Evolutionary conservation across 2,329 filamentous ascomycete species (phyloP), one percentile per base, ranked within the genome.

Genomic region (Trichoderma sp.): DNA sequence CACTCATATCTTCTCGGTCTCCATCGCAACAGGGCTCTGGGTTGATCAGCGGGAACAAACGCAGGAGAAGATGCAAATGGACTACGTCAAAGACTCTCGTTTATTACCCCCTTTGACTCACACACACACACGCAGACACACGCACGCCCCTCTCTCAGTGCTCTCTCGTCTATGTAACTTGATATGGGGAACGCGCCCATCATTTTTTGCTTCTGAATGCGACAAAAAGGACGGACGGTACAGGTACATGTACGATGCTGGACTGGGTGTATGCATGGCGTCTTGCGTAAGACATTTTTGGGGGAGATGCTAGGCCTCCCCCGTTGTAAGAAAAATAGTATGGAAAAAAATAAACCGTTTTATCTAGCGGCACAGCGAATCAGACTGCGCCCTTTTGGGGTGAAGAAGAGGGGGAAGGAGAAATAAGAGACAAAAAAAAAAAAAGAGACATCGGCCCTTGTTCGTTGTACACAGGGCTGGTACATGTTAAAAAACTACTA

Each of bases 231-330:
- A 45, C 38, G 38, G 6, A 45, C 41, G 41, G 41, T 45, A 45
- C 7, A 45, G 3, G 41, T 41, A 56, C 50, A 56, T 56, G 50
- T 56, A 56, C 21, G 21, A 29, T 18, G 27, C 27, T 27, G 27
- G 27, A 27, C 31, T 24, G 45, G n/a, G 21, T 12, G 27, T n/a
- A 45, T 63, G 68, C 68, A 63, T 71, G 68, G 68, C 68, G 68
- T 63, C 68, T 53, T 71, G 59, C 59, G 38, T 63, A 50, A 71
- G 68, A 71, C 68, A 71, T 38, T 38, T 69, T n/a, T 41, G 6
- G 6, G 35, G 16, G 38, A 18, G 3, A 3, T 41, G 18, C 24
- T 27, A 2, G 41, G 21, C 59, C 18, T 9, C 16, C 41, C 41
- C 41, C 41, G 33, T 71, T 21, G 50, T 9, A 21, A 31, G n/a